Base-by-base conservation (phyloP, 345 rosid species). In the Tarenaya hassleriana region DNA sequence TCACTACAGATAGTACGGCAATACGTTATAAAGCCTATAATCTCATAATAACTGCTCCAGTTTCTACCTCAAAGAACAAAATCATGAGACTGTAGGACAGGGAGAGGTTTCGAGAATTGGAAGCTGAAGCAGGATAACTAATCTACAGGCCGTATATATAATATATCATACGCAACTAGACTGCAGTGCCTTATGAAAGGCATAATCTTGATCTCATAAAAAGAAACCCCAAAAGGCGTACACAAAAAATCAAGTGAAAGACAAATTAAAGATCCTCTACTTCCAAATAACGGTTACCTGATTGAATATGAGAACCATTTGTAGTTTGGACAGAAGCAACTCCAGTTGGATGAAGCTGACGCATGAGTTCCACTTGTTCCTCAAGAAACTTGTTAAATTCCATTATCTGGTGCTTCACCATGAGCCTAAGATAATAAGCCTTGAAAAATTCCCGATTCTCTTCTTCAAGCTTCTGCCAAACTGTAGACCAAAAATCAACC, bases 401-500 rank as follows among this genome's bases (percentile, higher is more conserved):
- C 68, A 64, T 38, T 39, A 94, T 88, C 74, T 94, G 99, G 58
- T 78, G 85, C 77, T 94, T 94, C 56, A 88, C 84, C 78, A 61
- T 80, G 56, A 94, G 74, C 67, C 96, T 94, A 50, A 94, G 71
- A 69, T 86, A 78, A 71, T 94, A 94, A 37, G 96, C 97, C 59
- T 77, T 74, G 69, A 94, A 94, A 70, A 94, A 94, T 7, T 89
- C 97, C 16, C 71, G 74, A 67, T 94, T 94, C 73, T 88, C 95
- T 73, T 89, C 97, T 70, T 94, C 97, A 64, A 94, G 99, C 80
- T 89, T 88, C 82, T 94, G 92, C 99, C 99, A 94, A 70, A 94
- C 99, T 94, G 72, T 44, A 55, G 63, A 64, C 47, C 52, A 53
- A 52, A 37, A 61, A 65, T 38, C 15, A 21, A 5, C 11, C 16